phyloP scores from a whole-genome alignment of 2,329 filamentous ascomycete genomes.

The Neurospora crassa region DNA sequence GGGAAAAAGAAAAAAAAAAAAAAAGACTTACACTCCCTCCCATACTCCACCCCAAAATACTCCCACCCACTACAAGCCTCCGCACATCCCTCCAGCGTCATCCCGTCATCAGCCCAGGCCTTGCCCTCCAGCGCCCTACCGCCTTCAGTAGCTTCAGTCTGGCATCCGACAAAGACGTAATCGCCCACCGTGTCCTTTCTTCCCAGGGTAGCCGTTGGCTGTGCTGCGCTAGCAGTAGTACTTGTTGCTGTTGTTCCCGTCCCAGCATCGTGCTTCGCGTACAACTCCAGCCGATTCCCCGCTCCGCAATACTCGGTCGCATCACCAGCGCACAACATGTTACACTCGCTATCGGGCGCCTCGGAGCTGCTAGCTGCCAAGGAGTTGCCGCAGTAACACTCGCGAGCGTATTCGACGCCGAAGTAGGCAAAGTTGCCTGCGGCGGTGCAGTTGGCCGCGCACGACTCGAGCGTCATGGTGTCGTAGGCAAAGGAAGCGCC shows the following conservation, averaged over 20 bases:
- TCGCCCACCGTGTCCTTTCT: constrained; percentile 25
- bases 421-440: constrained; percentile 30
- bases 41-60: constrained; percentile 30
- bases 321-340: constrained; percentile 28
- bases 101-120: constrained; percentile 23
- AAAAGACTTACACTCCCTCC: constrained; percentile 24
- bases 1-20: neutral
- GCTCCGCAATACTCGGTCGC: constrained; percentile 28
- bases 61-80: constrained; percentile 25
- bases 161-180: constrained; percentile 30
- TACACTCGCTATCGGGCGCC: constrained; percentile 26
- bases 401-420: constrained; percentile 41
- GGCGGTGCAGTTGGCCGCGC: constrained; percentile 32
- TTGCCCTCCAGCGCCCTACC: constrained; percentile 28
- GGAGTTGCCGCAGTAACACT: constrained; percentile 42
- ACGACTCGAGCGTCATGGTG: constrained; percentile 39
- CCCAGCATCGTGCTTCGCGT: constrained; percentile 5
- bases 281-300: constrained; percentile 25
- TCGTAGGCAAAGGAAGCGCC: constrained; percentile 33
- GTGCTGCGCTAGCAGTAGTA: constrained; percentile 11
- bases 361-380: constrained; percentile 24
- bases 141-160: constrained; percentile 25
- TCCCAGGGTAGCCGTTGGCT: constrained; percentile 25
- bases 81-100: constrained; percentile 31
- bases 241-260: constrained; percentile 11